Evolutionary conservation across 805 yeast species (phyloP), one percentile per base, ranked within the genome.

Genomic region (Wickerhamomyces strasburgensis): DNA sequence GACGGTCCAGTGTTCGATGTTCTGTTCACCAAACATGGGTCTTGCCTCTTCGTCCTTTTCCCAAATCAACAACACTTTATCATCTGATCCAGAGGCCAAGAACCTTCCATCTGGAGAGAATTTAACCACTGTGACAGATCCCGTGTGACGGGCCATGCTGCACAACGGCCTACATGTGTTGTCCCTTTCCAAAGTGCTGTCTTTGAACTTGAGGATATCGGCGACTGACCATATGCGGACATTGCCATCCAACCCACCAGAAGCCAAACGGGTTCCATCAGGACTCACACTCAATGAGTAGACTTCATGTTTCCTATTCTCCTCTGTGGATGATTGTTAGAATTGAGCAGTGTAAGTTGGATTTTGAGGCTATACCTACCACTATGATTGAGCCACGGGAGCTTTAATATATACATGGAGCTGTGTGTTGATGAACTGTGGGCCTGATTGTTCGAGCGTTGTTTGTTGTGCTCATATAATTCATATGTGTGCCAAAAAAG

Each of bases 61-160:
- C 97, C 98, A 89, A 7, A 93, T 85, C 34, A 93, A 67, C 25
- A 88, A 73, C 33, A 93, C 86, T 47, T 89, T 80, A 57, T 93
- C 98, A 58, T 93, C 98, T 3, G 96, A 86, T 0, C 98, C 98
- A 17, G 93, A 79, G 0, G 98, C 98, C 19, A 93, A 59, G 55
- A 84, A 93, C 33, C 90, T 65, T 0, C 97, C 96, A 51, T 83
- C 84, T 0, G 98, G 97, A 1, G 95, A 84, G 57, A 93, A 93
- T 50, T 89, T 72, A 17, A 93, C 93, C 38, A 87, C 81, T 1
- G 98, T 93, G 5, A 93, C 97, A 2, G 96, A 96, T 34, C 98
- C 99, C 16, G 93, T 87, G 56, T 93, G 98, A 37, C 96, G 73
- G 27, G 93, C 81, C 95, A 93, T 86, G 19, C 93, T 81, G 40